Evolutionary conservation across 2,329 filamentous ascomycete species (phyloP), one percentile per base, ranked within the genome.

Genomic region (Rugonectria rugulosa): DNA sequence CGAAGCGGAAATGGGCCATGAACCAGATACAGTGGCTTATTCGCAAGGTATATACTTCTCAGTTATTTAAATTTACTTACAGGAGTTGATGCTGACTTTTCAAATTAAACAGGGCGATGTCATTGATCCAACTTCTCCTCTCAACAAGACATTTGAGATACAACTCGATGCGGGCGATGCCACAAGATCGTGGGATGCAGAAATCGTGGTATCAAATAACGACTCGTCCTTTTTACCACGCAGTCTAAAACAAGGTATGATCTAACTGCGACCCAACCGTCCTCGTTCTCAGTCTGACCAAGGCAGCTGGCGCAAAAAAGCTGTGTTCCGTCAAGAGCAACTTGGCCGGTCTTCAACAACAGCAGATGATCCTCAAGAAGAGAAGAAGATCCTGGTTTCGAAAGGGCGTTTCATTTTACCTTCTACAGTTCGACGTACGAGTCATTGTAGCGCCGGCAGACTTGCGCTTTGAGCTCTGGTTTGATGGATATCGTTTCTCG

Each of bases 361-460:
- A 70, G 12, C 71, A 78, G 38, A 69, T 79, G 17, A 59, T 73
- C 0, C 59, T 68, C 29, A 77, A 74, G 54, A 63, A 75, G 38
- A 75, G 76, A 40, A 58, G 72, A 4, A 63, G 69, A 2, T 68
- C 64, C 0, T 70, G 72, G 15, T 72, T 75, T 46, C 62, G 63
- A 7, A 67, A 65, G 14, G 71, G 75, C 8, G 67, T 70, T 45
- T 72, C 67, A 32, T 79, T 71, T 49, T 79, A 74, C 37, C 59
- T 76, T 4, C 77, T 73, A 40, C 68, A 68, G 6, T 79, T 79
- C 46, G 80, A 83, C 44, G 77, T 87, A 0, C 77, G 82, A 51
- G 81, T 84, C 4, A 73, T 84, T 29, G 79, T 82, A 4, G 82
- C 81, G 1, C 77, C 81, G 1, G 79, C 85, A 0, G 84, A 87